phyloP scores from a whole-genome alignment of 1,139 yeast genomes.

The Candida sanyaensis region DNA sequence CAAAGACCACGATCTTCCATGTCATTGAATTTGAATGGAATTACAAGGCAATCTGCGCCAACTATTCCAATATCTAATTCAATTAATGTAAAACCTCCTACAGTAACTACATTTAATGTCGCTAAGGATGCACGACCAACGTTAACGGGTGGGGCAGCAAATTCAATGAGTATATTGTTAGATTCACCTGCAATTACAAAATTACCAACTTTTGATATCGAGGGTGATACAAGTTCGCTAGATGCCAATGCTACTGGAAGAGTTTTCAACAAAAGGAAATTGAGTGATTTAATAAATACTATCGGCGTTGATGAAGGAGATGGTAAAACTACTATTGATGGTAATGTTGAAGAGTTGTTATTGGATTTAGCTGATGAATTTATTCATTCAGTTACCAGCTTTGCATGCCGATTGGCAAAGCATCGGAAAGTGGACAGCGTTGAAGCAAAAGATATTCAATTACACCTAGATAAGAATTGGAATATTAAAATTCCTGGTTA shows the following conservation, averaged over 20 bases:
- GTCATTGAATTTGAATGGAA: conserved; percentile 32
- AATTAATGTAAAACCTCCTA: conserved; percentile 64
- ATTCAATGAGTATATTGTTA: conserved; percentile 57
- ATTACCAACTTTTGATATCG: conserved; percentile 77
- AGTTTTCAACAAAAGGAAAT: conserved; percentile 83
- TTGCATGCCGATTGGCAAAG: conserved; percentile 96
- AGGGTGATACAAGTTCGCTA: conserved; percentile 20
- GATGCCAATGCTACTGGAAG: conserved; percentile 54
- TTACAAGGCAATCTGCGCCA: conserved; percentile 68
- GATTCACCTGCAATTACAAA: conserved; percentile 75
- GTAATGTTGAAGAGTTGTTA: conserved; percentile 90
- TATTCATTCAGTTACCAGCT: conserved; percentile 84
- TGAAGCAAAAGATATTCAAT: conserved; percentile 87
- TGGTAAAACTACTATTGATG: conserved; percentile 87
- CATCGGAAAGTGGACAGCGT: conserved; percentile 86
- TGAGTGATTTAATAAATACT: conserved; percentile 80
- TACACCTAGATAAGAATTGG: conserved; percentile 94
- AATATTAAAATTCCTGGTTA: conserved; percentile 93
- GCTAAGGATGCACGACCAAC: conserved; percentile 66
- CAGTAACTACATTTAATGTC: conserved; percentile 59
- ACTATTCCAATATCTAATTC: conserved; percentile 72
- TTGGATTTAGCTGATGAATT: conserved; percentile 96
- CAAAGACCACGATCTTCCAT: conserved; percentile 11
- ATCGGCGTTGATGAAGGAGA: conserved; percentile 87
- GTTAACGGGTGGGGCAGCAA: conserved; percentile 82